Percentiles rank a stretch among this genome's conserved stretches.
Evolutionary conservation across 2,329 filamentous ascomycete genomes (phyloP).

Genomic region (Coleophoma crateriformis): DNA sequence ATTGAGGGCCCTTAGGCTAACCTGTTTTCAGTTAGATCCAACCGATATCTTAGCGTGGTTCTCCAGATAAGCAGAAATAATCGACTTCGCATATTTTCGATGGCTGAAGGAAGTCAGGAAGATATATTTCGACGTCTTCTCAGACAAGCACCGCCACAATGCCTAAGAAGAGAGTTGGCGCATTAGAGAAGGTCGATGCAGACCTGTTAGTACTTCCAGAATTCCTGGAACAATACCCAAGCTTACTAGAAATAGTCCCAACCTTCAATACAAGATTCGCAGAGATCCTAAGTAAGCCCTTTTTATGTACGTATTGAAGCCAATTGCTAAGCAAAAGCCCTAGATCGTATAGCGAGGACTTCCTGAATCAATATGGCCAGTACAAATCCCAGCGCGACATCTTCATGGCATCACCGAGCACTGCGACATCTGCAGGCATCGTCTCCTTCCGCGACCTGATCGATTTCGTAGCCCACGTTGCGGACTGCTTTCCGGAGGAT

Average conservation of each 20-base stretch:
- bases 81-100: too few species aligned
- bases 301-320: neutral
- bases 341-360: constrained; percentile 86
- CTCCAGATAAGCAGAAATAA: too few species aligned
- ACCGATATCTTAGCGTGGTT: too few species aligned
- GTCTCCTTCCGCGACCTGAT: constrained; percentile 86
- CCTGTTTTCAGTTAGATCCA: too few species aligned
- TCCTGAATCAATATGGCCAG: constrained; percentile 80
- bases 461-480: constrained; percentile 88
- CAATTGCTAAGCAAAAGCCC: constrained; percentile 4
- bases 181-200: constrained; percentile 91
- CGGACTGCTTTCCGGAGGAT: constrained; percentile 85
- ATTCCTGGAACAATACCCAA: constrained; percentile 3
- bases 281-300: constrained; percentile 67
- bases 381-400: constrained; percentile 90
- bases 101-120: too few species aligned
- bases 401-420: constrained; percentile 77
- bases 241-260: constrained; percentile 49
- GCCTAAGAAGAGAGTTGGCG: constrained; percentile 85
- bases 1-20: too few species aligned
- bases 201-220: constrained; percentile 55
- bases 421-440: constrained; percentile 70
- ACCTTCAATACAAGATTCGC: constrained; percentile 86
- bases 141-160: constrained; percentile 35
- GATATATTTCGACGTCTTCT: too few species aligned